Evolutionary conservation across 2,329 filamentous ascomycete genomes (phyloP).

Genomic region (Calonectria pauciramosa): DNA sequence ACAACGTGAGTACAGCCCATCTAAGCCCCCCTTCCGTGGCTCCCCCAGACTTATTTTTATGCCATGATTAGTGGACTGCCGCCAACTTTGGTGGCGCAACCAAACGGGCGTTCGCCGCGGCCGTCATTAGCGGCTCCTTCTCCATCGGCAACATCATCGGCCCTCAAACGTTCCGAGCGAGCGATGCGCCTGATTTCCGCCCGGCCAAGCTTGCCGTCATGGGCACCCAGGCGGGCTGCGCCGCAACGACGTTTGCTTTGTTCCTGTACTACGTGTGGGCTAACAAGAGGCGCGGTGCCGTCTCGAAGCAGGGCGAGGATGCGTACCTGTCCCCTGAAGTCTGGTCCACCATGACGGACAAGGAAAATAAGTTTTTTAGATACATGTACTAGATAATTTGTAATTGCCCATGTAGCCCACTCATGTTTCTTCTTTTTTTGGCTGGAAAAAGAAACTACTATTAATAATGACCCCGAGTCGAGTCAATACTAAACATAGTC

Average conservation of each 20-base stretch:
- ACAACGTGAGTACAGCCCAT: conserved; percentile 52
- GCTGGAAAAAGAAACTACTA: not conserved
- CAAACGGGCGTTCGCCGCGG: conserved; percentile 65
- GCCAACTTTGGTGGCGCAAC: conserved; percentile 67
- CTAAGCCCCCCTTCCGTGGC: rapidly evolving
- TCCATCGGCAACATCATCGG: conserved; percentile 70
- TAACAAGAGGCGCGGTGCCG: conserved; percentile 55
- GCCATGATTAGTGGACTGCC: conserved; percentile 56
- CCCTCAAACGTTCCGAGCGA: conserved; percentile 67
- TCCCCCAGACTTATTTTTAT: not conserved
- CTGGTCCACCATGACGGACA: conserved; percentile 67
- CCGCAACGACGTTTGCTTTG: conserved; percentile 57
- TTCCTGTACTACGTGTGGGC: conserved; percentile 66
- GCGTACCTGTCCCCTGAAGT: conserved; percentile 56
- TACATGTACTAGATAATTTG: conserved; percentile 58
- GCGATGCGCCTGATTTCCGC: conserved; percentile 65
- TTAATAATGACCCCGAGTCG: not conserved
- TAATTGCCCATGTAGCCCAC: not conserved
- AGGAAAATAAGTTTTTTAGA: conserved; percentile 69
- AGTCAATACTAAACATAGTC: not conserved
- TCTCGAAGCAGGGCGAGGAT: conserved; percentile 54
- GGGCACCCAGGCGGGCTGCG: conserved; percentile 62
- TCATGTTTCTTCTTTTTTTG: not conserved
- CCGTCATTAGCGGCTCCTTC: conserved; percentile 64
- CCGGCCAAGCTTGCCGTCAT: conserved; percentile 69